Percentiles rank a stretch among this genome's conserved stretches.
phyloP scores from a whole-genome alignment of 768 basidiomycete species.

The Pulveroboletus frians region DNA sequence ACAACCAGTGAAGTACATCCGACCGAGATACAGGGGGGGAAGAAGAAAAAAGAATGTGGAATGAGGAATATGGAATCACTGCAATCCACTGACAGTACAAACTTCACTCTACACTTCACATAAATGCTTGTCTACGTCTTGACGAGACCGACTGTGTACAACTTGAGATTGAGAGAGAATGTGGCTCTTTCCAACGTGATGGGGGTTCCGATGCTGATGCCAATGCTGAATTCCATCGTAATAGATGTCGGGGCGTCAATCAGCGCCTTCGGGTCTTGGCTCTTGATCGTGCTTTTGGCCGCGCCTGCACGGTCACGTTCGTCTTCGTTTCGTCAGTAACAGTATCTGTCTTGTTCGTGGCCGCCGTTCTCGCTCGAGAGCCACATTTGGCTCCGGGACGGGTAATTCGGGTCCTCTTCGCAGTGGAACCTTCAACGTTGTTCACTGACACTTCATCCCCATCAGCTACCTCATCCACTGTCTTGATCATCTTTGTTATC shows the following conservation, averaged over 20 bases:
- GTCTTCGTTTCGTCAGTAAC: slow-evolving; percentile 14
- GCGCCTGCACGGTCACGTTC: slow-evolving; percentile 21
- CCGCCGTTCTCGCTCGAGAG: slow-evolving; percentile 14
- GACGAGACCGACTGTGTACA: slow-evolving; percentile 16
- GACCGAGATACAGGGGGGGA: slow-evolving; percentile 17
- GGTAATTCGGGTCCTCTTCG: slow-evolving; percentile 19
- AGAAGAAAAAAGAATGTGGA: not conserved
- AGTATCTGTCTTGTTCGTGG: slow-evolving; percentile 14
- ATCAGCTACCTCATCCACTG: slow-evolving; percentile 8
- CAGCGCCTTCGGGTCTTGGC: slow-evolving; percentile 28
- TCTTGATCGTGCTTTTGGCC: slow-evolving; percentile 29
- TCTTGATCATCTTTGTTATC: slow-evolving; percentile 18
- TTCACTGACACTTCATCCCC: slow-evolving; percentile 17
- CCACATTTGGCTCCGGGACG: slow-evolving; percentile 22
- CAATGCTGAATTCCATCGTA: slow-evolving; percentile 12
- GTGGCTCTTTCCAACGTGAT: slow-evolving; percentile 17
- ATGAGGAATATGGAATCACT: slow-evolving; percentile 7
- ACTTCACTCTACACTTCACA: slow-evolving; percentile 13
- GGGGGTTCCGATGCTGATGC: slow-evolving; percentile 14
- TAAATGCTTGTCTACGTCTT: slow-evolving; percentile 4
- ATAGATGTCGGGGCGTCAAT: slow-evolving; percentile 10
- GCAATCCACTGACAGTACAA: slow-evolving; percentile 17
- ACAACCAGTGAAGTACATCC: slow-evolving; percentile 6
- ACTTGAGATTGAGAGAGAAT: slow-evolving; percentile 19
- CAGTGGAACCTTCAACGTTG: slow-evolving; percentile 4